A percentile compares a stretch with the other conserved stretches of the same genome.
These are phyloP conservation scores for Ceratocystis destructans DNA, from an alignment of 2,329 filamentous ascomycete genomes.

Conservation along the genomic window DNA sequence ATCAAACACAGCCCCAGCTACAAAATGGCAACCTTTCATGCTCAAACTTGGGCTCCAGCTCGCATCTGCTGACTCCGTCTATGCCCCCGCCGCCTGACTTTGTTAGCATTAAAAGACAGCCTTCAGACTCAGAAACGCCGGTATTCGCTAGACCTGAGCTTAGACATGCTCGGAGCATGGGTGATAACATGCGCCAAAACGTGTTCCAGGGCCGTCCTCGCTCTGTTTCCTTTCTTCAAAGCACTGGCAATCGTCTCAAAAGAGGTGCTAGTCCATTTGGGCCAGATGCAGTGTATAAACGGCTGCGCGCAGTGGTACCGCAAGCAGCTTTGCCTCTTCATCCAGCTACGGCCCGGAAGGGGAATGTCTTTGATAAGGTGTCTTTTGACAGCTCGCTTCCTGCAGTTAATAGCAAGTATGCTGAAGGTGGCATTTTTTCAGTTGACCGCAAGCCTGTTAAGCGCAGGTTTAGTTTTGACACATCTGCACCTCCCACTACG, in stretches of 20 bases:
- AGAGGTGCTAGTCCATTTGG: slow-evolving; percentile 44
- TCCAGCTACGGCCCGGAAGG: slow-evolving; percentile 25
- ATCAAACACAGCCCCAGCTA: slow-evolving; percentile 16
- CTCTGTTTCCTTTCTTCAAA: slow-evolving; percentile 22
- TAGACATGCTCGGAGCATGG: slow-evolving; percentile 43
- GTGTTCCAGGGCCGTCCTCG: background rate
- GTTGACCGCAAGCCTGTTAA: slow-evolving; percentile 28
- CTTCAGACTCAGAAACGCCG: slow-evolving; percentile 8
- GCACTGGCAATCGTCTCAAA: slow-evolving; percentile 26
- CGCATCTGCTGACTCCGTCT: slow-evolving; percentile 2
- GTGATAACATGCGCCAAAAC: slow-evolving; percentile 27
- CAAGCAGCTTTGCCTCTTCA: slow-evolving; percentile 21
- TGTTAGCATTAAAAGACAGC: slow-evolving; percentile 18
- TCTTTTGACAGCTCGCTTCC: slow-evolving; percentile 40
- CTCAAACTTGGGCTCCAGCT: slow-evolving; percentile 4
- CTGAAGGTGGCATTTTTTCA: slow-evolving; percentile 41
- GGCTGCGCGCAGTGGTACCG: slow-evolving; percentile 36
- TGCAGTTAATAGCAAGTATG: slow-evolving; percentile 45
- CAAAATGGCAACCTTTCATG: background rate
- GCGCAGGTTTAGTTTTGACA: slow-evolving; percentile 24
- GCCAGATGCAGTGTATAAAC: slow-evolving; percentile 44
- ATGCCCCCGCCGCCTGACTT: slow-evolving; percentile 16
- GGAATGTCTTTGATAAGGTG: slow-evolving; percentile 41
- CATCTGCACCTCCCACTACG: slow-evolving; percentile 32
- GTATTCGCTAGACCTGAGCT: slow-evolving; percentile 48